Base-by-base conservation (phyloP, 768 basidiomycete genomes). In the Psilocybe azurescens region DNA sequence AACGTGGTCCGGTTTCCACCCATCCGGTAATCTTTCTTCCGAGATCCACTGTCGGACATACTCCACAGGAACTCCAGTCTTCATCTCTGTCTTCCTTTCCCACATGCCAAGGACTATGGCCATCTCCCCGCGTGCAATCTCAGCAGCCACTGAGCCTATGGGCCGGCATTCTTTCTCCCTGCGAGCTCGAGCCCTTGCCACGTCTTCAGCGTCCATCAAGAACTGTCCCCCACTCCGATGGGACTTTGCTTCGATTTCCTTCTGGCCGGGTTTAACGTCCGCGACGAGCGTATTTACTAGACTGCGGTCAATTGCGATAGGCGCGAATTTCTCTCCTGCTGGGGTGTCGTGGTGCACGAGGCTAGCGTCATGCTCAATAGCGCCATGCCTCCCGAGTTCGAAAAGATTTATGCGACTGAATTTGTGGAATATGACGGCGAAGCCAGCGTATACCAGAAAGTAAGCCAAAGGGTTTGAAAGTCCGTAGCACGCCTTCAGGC, bases 51-150 rank as follows among this genome's bases (percentile, higher is more conserved):
- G 68, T 16, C 77, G 70, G 28, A 88, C 67, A 72, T 81, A 79
- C 36, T 82, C 78, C 38, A 81, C 68, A 0, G 81, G 80, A 5
- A 84, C 68, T 0, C 86, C 85, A 0, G 75, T 69, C 36, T 76
- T 78, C 2, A 57, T 68, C 4, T 73, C 74, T 8, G 74, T 74
- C n/a, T 70, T 74, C 41, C 66, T 70, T 63, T 80, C 80, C 78
- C 83, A 86, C 5, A 89, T 77, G 0, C 85, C 86, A 13, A 89
- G 74, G 7, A 88, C 83, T 54, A 89, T 83, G 0, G 83, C 86
- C 79, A 89, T 86, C 73, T 90, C 89, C 16, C 87, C 89, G 3
- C 87, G 80, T 2, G 88, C 89, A 57, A 89, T 82, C 73, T 88
- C 86, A 1, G 81, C 79, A 62, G 86, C 86, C 3, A 86, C 44